phyloP scores from a whole-genome alignment of 495 filamentous ascomycete species.

The Tuber aestivum region DNA sequence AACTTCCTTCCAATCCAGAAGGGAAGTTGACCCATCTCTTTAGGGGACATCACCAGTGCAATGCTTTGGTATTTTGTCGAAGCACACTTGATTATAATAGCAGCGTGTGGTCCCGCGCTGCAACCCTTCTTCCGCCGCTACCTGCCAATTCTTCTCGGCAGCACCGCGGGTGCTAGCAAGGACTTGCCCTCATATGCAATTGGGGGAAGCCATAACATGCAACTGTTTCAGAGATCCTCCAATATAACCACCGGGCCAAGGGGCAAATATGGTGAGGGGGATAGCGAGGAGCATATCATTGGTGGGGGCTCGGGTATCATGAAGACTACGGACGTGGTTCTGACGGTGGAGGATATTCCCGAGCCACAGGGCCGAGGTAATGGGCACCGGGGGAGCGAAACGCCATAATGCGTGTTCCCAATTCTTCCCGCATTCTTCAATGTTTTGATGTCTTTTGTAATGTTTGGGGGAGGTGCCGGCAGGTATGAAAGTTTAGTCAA shows the following conservation, averaged over 20 bases:
- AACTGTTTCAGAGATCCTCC: neutral
- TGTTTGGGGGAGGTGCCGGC: neutral
- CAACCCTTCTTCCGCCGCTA: slow-evolving; percentile 2
- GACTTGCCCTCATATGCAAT: neutral
- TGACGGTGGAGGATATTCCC: slow-evolving; percentile 1
- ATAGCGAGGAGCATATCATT: slow-evolving; percentile 8
- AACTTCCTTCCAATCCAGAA: neutral
- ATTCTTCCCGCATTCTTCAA: neutral
- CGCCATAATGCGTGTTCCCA: neutral
- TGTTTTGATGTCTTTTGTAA: neutral
- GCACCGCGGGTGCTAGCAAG: neutral
- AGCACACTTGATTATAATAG: slow-evolving; percentile 4
- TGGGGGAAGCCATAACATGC: neutral
- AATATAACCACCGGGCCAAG: neutral
- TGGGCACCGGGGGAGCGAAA: neutral
- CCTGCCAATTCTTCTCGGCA: neutral
- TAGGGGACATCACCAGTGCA: slow-evolving; percentile 9
- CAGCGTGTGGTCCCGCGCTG: slow-evolving; percentile 7
- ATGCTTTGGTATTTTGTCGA: slow-evolving; percentile 13
- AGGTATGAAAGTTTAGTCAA: neutral
- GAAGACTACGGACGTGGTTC: slow-evolving; percentile 9
- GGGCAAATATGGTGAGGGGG: slow-evolving; percentile 3
- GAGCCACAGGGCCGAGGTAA: neutral
- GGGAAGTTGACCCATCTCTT: neutral
- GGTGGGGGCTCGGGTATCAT: neutral